These are phyloP conservation scores for Aspergillus sp. DNA, from an alignment of 2,329 filamentous ascomycete species.

Conservation along the genomic window DNA sequence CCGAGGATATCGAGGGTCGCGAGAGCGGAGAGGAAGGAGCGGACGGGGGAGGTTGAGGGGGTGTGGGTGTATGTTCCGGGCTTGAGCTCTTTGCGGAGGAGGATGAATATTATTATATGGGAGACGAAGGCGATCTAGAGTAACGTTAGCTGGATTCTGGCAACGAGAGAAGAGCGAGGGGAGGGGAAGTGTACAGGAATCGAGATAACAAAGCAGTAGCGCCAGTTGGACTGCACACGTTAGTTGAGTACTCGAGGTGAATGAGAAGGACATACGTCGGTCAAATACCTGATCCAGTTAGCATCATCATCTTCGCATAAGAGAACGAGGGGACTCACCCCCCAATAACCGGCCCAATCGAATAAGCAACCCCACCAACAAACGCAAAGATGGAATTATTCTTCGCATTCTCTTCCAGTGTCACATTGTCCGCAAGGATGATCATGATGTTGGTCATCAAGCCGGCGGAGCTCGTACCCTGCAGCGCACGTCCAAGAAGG, in stretches of 20 bases:
- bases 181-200: conserved; percentile 56
- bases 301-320: neutral
- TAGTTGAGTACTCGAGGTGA: conserved; percentile 28
- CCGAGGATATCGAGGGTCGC: conserved; percentile 62
- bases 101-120: conserved; percentile 58
- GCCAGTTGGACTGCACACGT: conserved; percentile 56
- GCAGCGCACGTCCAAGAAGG: conserved; percentile 65
- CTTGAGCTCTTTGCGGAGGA: conserved; percentile 64
- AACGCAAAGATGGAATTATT: conserved; percentile 67
- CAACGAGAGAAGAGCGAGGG: too few relatives aligned
- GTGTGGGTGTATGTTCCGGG: conserved; percentile 51
- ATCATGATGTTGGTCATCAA: conserved; percentile 65
- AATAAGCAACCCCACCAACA: conserved; percentile 63
- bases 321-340: conserved; percentile 39
- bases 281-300: conserved; percentile 33
- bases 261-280: conserved; percentile 29
- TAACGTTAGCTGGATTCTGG: conserved; percentile 31
- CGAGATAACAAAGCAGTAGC: conserved; percentile 70
- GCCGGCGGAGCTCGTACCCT: conserved; percentile 66
- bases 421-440: conserved; percentile 68
- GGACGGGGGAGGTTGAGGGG: conserved; percentile 31
- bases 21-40: conserved; percentile 52
- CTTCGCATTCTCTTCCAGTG: conserved; percentile 63
- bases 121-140: conserved; percentile 52
- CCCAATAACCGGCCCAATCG: conserved; percentile 65